Base-by-base conservation (phyloP, 148 eudicot species). In the Euryodendron excelsum region DNA sequence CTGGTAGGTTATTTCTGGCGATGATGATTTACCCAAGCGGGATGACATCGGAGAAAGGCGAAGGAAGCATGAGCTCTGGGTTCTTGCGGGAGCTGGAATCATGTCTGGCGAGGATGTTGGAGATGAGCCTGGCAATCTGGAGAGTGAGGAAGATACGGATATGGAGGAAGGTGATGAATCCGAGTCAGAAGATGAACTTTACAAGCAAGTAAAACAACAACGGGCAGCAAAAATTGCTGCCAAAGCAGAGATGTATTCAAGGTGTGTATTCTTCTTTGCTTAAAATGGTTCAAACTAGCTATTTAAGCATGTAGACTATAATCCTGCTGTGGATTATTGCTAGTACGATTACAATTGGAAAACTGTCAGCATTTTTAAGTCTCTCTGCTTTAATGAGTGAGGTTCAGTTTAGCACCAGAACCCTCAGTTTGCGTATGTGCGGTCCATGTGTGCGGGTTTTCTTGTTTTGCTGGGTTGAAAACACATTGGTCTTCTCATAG, bases 11-110 rank as follows among this genome's bases (percentile, higher is more conserved):
- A 52, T 87, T 70, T 90, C 97, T 82, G 98, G 98, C 80, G 98
- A 94, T 79, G 94, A 90, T 77, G 98, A 94, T 87, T 75, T 92
- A 71, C 98, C 98, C 2, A 84, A 86, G 82, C 87, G 98, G 72
- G 98, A 94, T 78, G 91, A 90, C 81, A 84, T 94, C 76, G 98
- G 98, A 74, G 94, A 90, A 82, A 88, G 97, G 80, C 84, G 98
- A 80, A 88, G 91, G 87, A 94, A 92, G 82, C 93, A 88, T 52
- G 98, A 94, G 80, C 85, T 86, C 34, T 92, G 90, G 45, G 94
- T 89, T 80, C 82, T 94, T 78, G 79, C 90, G 28, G 73, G 87
- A 66, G 96, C 93, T 68, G 94, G 97, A 84, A 79, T 92, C 44
- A 72, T 80, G 33, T 80, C 90, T 34, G 84, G 53, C 73, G 89